Evolutionary conservation across 768 basidiomycete genomes (phyloP).

Genomic region (Calocera cornea): DNA sequence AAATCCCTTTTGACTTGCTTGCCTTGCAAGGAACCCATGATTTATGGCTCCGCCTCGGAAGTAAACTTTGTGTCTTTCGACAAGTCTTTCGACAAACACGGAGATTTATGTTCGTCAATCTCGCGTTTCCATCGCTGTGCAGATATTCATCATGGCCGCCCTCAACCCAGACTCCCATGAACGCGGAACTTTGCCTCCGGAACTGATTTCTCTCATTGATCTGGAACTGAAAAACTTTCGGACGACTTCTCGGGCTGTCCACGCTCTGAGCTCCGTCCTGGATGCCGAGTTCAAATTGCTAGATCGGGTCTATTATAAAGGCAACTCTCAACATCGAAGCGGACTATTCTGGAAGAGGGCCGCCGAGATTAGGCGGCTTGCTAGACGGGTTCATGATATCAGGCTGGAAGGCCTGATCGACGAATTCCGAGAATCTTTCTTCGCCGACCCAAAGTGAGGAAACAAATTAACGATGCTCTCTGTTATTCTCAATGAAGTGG

Average conservation of each 20-base stretch:
- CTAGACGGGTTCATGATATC: not conserved
- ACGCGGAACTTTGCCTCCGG: not conserved
- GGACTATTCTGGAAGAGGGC: not conserved
- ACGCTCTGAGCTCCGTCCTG: not conserved
- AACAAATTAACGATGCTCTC: not conserved
- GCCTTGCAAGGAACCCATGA: not conserved
- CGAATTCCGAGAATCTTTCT: not conserved
- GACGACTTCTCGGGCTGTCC: not conserved
- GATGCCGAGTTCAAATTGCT: not conserved
- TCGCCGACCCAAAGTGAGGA: not conserved
- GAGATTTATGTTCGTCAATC: too few species aligned
- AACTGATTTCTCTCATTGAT: not conserved
- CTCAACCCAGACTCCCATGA: not conserved
- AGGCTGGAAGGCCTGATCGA: not conserved
- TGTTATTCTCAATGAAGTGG: not conserved
- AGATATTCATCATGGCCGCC: too few species aligned
- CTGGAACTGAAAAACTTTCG: not conserved
- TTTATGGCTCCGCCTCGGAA: not conserved
- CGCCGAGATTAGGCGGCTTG: not conserved
- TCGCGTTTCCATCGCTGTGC: too few species aligned
- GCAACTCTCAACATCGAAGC: not conserved
- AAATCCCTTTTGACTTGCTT: not conserved
- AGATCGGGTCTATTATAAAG: not conserved
- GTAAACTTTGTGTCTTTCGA: not conserved
- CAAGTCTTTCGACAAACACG: too few species aligned